phyloP scores from a whole-genome alignment of 2,329 filamentous ascomycete species.

The Lizonia empirigonia region DNA sequence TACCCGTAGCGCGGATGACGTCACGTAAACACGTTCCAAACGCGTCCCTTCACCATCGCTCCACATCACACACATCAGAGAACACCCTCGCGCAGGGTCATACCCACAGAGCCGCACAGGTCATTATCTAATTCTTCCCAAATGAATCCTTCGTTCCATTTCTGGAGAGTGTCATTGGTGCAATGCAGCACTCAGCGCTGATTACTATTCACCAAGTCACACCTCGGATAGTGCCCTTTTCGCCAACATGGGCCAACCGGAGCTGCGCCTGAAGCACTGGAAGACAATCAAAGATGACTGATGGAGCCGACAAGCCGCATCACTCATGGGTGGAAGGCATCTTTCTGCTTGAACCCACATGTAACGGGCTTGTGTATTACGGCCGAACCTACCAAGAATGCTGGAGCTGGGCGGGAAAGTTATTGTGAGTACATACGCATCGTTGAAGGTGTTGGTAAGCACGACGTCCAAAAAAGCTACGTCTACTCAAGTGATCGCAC shows the following conservation, averaged over 20 bases:
- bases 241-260: background rate
- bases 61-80: background rate
- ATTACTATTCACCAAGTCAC: constrained; percentile 10
- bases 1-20: no score
- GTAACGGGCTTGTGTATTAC: background rate
- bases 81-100: background rate
- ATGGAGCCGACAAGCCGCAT: background rate
- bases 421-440: background rate
- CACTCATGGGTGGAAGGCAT: background rate
- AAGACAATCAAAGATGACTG: background rate
- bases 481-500: background rate
- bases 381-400: background rate
- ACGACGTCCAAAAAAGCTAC: background rate
- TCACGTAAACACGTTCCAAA: background rate
- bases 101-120: background rate
- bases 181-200: background rate
- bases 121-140: no score
- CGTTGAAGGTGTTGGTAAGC: background rate
- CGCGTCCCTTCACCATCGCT: background rate
- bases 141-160: no score
- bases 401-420: background rate
- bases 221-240: constrained; percentile 5
- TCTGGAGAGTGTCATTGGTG: background rate
- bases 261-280: background rate
- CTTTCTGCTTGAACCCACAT: background rate